Evolutionary conservation across 331 rosid genomes (phyloP).

Genomic region (Arachis monticola): DNA sequence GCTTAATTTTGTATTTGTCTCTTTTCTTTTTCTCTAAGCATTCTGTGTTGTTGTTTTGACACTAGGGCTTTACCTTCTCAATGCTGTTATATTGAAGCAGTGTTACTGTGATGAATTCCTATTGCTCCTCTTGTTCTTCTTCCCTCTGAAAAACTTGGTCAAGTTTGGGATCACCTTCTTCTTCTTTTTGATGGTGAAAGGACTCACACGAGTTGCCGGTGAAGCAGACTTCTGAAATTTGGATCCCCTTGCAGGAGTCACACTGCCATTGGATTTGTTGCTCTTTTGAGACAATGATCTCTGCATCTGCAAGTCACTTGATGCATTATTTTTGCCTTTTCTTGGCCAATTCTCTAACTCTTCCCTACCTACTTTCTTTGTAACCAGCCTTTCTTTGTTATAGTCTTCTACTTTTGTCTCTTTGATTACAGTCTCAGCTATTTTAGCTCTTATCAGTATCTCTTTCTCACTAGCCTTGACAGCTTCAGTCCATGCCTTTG

Average conservation of each 20-base stretch:
- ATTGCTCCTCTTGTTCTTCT: constrained; percentile 29
- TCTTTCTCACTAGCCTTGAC: constrained; percentile 90
- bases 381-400: constrained; percentile 44
- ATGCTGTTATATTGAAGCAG: constrained; percentile 19
- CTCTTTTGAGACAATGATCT: constrained; percentile 50
- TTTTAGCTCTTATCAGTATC: constrained; percentile 57
- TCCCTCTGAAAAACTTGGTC: constrained; percentile 60
- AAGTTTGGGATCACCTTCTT: constrained; percentile 67
- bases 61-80: constrained; percentile 31
- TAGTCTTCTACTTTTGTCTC: constrained; percentile 53
- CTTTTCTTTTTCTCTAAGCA: neutral
- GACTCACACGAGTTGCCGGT: constrained; percentile 54
- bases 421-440: constrained; percentile 59
- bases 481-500: constrained; percentile 88
- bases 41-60: neutral
- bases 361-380: constrained; percentile 50
- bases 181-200: constrained; percentile 62
- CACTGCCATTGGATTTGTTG: constrained; percentile 49
- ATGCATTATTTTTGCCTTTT: constrained; percentile 51
- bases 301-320: constrained; percentile 47
- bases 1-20: too few species aligned
- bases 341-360: constrained; percentile 49
- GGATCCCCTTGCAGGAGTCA: constrained; percentile 51
- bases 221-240: constrained; percentile 62
- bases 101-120: neutral